Evolutionary conservation across 139 green algal genomes (phyloP), one percentile per base, ranked within the genome.

Genomic region (Chlorella sp.): DNA sequence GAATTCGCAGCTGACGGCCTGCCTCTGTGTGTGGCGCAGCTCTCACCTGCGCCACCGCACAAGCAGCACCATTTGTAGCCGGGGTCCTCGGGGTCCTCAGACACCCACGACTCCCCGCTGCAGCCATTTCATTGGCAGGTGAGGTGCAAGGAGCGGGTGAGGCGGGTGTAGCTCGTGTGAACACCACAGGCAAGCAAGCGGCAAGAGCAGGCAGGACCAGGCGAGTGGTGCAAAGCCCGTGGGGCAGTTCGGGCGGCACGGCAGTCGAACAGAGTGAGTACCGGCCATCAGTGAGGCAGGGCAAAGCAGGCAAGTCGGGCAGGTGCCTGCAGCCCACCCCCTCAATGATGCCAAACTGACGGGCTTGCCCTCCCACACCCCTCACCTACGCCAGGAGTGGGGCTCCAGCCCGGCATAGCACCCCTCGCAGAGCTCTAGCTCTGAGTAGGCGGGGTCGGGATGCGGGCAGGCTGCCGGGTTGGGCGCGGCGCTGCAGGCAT

Each of bases 1-100:
- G 68, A 32, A 36, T 15, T 5, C 68, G 3, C 66, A 73, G 14
- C 24, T 16, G 68, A 76, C 68, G 5, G 2, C 24, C 48, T 57
- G 48, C 7, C 7, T 57, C 5, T 57, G 48, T 57, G 48, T 40
- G 71, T 21, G 32, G 0, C 37, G 26, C 36, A 37, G 71, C 39
- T 5, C 39, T 36, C 78, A n/a, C 78, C 78, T 36, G 78, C 78
- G 78, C 78, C 39, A 24, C 83, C 68, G 64, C 83, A 87, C 64
- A 87, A 15, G 37, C 37, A 60, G 83, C 83, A 87, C 32, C 32
- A 87, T 12, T 60, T 42, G 61, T n/a, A 79, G 24, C 83, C 83
- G 5, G 61, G 83, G 83, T 87, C 83, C 11, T 36, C 39, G 0
- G 83, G 83, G 28, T 87, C 83, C 32, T 30, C 39, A 3, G 61